Conservation (phyloP, 2,329 filamentous ascomycete species). For the Dothideomycetidae sp. region DNA sequence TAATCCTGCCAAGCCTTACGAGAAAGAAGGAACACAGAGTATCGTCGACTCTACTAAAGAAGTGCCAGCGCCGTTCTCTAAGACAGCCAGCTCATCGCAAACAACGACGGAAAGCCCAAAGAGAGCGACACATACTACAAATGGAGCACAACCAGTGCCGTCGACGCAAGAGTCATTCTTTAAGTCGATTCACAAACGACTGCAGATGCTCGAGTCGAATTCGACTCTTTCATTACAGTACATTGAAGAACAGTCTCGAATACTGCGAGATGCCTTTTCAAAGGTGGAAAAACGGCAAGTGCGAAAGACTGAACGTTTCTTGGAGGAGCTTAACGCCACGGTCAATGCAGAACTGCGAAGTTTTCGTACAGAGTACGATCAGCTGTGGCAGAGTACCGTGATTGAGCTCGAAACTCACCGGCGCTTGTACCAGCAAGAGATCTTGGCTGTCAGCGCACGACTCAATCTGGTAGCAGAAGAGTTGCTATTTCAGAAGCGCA, state of each 20-base stretch:
- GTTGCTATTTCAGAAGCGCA: conserved; percentile 67
- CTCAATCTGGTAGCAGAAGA: conserved; percentile 89
- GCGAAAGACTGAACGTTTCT: conserved; percentile 65
- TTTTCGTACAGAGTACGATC: conserved; percentile 78
- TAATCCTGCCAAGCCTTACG: too few relatives aligned
- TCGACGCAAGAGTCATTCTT: conserved; percentile 97
- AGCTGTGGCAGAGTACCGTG: conserved; percentile 91
- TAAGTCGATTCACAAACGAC: conserved; percentile 85
- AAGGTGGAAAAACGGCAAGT: conserved; percentile 80
- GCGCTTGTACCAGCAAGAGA: conserved; percentile 68
- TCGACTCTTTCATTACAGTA: conserved; percentile 87
- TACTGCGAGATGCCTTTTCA: conserved; percentile 72
- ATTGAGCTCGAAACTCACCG: conserved; percentile 81
- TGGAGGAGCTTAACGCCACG: conserved; percentile 74
- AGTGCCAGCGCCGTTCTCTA: too few relatives aligned
- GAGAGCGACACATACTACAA: conserved; percentile 9
- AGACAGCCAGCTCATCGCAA: too few relatives aligned
- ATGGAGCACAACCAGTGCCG: conserved; percentile 39
- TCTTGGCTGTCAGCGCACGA: conserved; percentile 64
- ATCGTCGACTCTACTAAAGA: too few relatives aligned
- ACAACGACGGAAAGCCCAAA: too few relatives aligned
- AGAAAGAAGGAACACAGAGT: too few relatives aligned
- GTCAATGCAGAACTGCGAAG: conserved; percentile 67
- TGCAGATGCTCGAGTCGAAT: conserved; percentile 83
- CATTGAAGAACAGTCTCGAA: conserved; percentile 87